Evolutionary conservation across 257 asterid species (phyloP).

Genomic region (Salvia rosmarinus): DNA sequence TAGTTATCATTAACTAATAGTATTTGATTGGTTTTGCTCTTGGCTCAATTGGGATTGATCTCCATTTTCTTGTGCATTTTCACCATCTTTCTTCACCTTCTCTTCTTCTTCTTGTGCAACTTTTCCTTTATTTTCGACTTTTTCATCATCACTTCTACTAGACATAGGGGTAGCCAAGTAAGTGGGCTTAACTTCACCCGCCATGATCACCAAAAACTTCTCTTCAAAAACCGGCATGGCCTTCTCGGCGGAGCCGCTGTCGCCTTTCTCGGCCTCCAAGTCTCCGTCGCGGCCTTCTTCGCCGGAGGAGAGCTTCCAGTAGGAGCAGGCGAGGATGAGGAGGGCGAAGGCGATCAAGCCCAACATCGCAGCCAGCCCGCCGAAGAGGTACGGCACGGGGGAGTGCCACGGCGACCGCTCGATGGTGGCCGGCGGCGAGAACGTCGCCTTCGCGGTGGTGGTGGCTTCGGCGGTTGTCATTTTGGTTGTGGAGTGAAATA

Average conservation of each 20-base stretch:
- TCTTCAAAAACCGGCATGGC: constrained; percentile 50
- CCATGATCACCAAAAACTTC: constrained; percentile 69
- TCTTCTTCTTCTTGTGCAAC: constrained; percentile 21
- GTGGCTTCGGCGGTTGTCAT: constrained; percentile 45
- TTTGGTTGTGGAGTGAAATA: constrained; percentile 38
- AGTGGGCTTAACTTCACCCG: constrained; percentile 64
- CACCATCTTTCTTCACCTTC: constrained; percentile 20
- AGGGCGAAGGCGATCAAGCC: constrained; percentile 69
- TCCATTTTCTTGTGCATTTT: constrained; percentile 23
- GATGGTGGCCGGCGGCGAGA: constrained; percentile 53
- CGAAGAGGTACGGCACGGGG: constrained; percentile 70
- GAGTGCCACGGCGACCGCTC: constrained; percentile 69
- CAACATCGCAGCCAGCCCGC: constrained; percentile 67
- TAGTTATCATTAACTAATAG: background rate
- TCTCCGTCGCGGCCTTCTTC: constrained; percentile 36
- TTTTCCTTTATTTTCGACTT: constrained; percentile 4
- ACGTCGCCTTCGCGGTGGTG: constrained; percentile 48
- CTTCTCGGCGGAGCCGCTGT: constrained; percentile 38
- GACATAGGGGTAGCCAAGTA: constrained; percentile 58
- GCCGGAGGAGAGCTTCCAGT: constrained; percentile 54
- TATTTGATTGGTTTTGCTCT: constrained; percentile 38
- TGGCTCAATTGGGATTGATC: constrained; percentile 33
- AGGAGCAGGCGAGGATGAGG: constrained; percentile 68
- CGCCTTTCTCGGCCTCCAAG: constrained; percentile 47
- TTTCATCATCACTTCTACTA: constrained; percentile 34